These are phyloP conservation scores for Diaporthe helianthi DNA, from an alignment of 2,329 filamentous ascomycete species.

Conservation along the genomic window DNA sequence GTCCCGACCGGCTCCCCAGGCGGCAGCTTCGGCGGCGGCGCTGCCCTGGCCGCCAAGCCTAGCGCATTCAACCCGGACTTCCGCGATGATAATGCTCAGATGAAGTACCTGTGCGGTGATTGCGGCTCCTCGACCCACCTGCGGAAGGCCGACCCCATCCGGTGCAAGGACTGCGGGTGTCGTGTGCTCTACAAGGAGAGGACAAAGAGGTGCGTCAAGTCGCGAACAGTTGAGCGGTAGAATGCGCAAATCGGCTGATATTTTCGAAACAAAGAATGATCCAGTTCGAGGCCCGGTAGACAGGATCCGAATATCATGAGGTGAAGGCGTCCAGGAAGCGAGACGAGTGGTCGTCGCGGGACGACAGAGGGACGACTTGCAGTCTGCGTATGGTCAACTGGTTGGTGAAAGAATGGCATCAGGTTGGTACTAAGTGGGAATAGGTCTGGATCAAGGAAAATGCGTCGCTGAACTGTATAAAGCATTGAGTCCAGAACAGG, in stretches of 20 bases:
- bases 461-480: not conserved
- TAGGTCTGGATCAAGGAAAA: not conserved
- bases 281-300: constrained; percentile 92
- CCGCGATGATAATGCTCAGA: constrained; percentile 59
- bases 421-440: not conserved
- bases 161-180: constrained; percentile 92
- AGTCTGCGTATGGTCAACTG: not conserved
- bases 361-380: not conserved
- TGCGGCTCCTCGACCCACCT: constrained; percentile 80
- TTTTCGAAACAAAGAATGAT: constrained; percentile 74
- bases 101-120: constrained; percentile 81
- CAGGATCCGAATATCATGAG: not conserved
- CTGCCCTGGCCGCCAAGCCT: constrained; percentile 41
- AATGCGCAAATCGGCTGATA: constrained; percentile 37
- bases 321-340: not conserved
- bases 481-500: not conserved
- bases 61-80: constrained; percentile 52
- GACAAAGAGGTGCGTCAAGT: constrained; percentile 82
- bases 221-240: not conserved
- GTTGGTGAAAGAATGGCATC: not conserved
- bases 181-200: constrained; percentile 97
- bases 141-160: constrained; percentile 79
- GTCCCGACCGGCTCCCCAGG: constrained; percentile 64
- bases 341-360: not conserved
- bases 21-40: constrained; percentile 49